phyloP scores from a whole-genome alignment of 2,329 filamentous ascomycete species.

The Ophiostoma quercus region DNA sequence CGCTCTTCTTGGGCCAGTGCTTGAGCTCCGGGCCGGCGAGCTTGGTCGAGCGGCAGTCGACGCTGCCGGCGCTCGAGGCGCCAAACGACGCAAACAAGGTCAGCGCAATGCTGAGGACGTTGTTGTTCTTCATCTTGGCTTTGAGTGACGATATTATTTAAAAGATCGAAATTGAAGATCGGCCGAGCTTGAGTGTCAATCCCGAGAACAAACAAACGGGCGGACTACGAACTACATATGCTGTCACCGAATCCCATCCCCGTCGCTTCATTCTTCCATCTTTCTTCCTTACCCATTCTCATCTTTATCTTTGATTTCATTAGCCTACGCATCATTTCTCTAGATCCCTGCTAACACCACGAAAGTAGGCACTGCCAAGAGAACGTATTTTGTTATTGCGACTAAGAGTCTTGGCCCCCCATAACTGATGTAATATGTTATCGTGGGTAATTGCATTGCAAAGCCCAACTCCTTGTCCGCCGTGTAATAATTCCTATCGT shows the following conservation, averaged over 20 bases:
- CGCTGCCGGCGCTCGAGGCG: background rate
- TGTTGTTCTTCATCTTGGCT: slow-evolving; percentile 11
- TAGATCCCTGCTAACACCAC: background rate
- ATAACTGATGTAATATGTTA: background rate
- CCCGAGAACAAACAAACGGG: background rate
- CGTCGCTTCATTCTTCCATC: background rate
- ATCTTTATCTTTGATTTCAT: background rate
- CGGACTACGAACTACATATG: background rate
- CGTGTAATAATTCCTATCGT: slow-evolving; percentile 12
- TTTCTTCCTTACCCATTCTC: background rate
- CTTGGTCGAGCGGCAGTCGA: background rate
- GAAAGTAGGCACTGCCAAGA: background rate
- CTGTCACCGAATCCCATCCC: background rate
- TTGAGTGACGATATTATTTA: background rate
- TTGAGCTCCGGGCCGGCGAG: slow-evolving; percentile 3
- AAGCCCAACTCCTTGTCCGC: background rate
- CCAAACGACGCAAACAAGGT: background rate
- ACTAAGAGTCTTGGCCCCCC: slow-evolving; percentile 13
- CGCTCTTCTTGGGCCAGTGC: slow-evolving; percentile 4
- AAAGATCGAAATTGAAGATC: background rate
- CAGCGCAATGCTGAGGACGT: background rate
- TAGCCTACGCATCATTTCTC: background rate
- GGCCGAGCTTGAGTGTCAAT: background rate
- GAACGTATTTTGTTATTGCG: background rate
- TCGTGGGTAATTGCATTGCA: background rate